Percentiles rank a stretch among this genome's conserved stretches.
Conservation (phyloP, 228 moss, liverwort and hornwort genomes). For the Sphagnum fallax region DNA sequence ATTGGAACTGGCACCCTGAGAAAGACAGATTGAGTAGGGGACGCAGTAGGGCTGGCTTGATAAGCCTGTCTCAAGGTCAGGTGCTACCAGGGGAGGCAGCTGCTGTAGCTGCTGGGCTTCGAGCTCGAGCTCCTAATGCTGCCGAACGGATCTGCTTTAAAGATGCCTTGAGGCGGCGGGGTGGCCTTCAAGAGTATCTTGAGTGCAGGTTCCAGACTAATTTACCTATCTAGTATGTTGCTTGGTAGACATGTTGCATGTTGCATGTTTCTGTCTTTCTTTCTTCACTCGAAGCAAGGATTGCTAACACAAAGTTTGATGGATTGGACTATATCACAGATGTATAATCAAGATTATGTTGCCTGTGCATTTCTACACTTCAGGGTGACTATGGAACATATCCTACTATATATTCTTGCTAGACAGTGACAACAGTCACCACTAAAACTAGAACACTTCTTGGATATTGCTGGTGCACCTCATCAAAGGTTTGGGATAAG, state of each 20-base stretch:
- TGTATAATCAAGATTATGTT: background rate
- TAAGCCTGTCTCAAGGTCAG: conserved; percentile 26
- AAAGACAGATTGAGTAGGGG: conserved; percentile 51
- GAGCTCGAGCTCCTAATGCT: conserved; percentile 50
- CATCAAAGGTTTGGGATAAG: too few relatives aligned
- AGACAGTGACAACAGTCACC: too few relatives aligned
- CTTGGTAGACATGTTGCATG: background rate
- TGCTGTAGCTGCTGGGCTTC: conserved; percentile 59
- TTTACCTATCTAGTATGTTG: background rate
- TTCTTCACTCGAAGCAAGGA: background rate
- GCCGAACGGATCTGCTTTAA: conserved; percentile 61
- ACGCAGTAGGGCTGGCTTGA: conserved; percentile 32
- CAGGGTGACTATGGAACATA: too few relatives aligned
- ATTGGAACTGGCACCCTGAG: conserved; percentile 57
- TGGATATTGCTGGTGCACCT: too few relatives aligned
- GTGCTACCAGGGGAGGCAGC: conserved; percentile 54
- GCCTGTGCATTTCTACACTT: too few relatives aligned
- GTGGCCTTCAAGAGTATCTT: conserved; percentile 59
- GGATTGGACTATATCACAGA: too few relatives aligned
- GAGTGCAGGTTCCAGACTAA: conserved; percentile 45
- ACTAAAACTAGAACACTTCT: too few relatives aligned
- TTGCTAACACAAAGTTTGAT: too few relatives aligned
- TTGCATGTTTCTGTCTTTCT: background rate
- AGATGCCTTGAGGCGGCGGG: conserved; percentile 56
- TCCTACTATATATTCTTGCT: too few relatives aligned